Percentiles rank a stretch among this genome's conserved stretches.
These are phyloP conservation scores for Wickerhamiella vanderwaltii DNA, from an alignment of 805 yeast genomes.

Conservation along the genomic window DNA sequence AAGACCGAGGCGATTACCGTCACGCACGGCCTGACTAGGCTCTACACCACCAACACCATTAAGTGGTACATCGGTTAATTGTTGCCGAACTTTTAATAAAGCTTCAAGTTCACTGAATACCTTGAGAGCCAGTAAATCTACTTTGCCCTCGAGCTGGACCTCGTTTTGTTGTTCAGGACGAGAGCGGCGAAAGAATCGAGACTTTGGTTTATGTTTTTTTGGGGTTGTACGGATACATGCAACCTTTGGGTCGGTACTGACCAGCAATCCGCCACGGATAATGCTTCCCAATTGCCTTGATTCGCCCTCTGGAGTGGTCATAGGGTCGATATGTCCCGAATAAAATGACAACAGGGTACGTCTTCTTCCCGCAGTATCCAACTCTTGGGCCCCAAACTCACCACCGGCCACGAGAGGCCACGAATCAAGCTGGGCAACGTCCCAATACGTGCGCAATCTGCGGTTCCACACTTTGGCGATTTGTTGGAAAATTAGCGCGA, in stretches of 20 bases:
- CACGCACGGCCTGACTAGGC: background rate
- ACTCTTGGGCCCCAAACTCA: conserved; percentile 17
- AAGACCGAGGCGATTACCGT: background rate
- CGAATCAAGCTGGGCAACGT: conserved; percentile 18
- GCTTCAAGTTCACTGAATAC: conserved; percentile 24
- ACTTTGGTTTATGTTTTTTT: conserved; percentile 6
- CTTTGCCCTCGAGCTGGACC: conserved; percentile 18
- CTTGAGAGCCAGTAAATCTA: conserved; percentile 26
- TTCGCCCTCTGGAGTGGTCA: conserved; percentile 2
- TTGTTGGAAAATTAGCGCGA: conserved; percentile 32
- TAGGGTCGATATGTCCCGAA: conserved; percentile 12
- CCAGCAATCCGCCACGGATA: conserved; percentile 23
- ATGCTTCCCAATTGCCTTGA: conserved; percentile 16
- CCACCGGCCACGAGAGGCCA: conserved; percentile 28
- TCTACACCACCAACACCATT: background rate
- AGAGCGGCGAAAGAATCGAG: conserved; percentile 4
- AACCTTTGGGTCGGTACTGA: conserved; percentile 20
- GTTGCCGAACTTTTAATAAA: conserved; percentile 9
- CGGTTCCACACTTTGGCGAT: conserved; percentile 41
- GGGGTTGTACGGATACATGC: conserved; percentile 17
- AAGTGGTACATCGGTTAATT: background rate
- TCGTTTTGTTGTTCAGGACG: conserved; percentile 13
- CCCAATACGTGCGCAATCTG: conserved; percentile 29
- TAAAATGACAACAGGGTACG: conserved; percentile 18
- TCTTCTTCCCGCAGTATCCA: conserved; percentile 13